These are phyloP conservation scores for Botryosphaeria dothidea DNA, from an alignment of 2,329 filamentous ascomycete species.

Conservation along the genomic window DNA sequence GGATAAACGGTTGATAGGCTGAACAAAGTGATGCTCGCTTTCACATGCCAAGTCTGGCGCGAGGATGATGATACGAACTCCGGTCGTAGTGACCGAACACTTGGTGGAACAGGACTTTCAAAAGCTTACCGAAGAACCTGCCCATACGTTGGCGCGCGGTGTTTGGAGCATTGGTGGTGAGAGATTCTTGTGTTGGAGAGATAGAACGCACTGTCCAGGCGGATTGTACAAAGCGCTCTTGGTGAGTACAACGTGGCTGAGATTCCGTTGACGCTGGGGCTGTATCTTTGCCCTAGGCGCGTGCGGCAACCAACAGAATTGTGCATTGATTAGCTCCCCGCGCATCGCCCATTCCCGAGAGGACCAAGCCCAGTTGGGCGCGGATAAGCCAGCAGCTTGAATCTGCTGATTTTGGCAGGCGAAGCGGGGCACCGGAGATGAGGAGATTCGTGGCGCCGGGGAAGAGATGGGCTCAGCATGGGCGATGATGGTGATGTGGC, in stretches of 20 bases:
- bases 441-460: neutral
- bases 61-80: neutral
- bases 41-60: neutral
- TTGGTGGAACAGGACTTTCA: too few species aligned
- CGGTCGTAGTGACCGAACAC: neutral
- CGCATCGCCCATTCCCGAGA: neutral
- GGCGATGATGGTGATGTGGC: neutral
- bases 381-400: neutral
- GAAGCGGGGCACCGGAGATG: conserved; percentile 1
- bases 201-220: too few species aligned
- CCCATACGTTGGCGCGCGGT: too few species aligned
- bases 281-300: too few species aligned
- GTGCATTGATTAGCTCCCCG: neutral
- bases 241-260: too few species aligned
- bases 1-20: neutral
- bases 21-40: neutral
- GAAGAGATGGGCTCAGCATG: neutral
- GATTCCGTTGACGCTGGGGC: too few species aligned
- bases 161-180: too few species aligned
- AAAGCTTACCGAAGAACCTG: too few species aligned
- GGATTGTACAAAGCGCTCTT: too few species aligned
- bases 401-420: neutral
- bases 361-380: too few species aligned
- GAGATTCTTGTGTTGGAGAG: too few species aligned
- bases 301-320: neutral